Percentiles rank a stretch among this genome's conserved stretches.
Conservation (phyloP, 2,329 filamentous ascomycete species). For the Fulvia fulva region DNA sequence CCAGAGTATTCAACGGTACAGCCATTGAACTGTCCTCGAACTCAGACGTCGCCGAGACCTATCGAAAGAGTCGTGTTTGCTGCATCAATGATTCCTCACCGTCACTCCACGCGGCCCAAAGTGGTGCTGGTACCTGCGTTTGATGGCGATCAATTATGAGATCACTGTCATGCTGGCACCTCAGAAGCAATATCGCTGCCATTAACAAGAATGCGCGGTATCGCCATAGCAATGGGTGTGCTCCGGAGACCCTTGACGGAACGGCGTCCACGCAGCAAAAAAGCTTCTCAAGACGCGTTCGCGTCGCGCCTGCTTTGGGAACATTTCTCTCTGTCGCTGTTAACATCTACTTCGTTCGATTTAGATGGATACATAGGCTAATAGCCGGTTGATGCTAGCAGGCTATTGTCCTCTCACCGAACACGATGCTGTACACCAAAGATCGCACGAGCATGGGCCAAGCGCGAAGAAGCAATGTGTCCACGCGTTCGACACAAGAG, state of each 20-base stretch:
- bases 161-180: not conserved
- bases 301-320: not conserved
- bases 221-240: not conserved
- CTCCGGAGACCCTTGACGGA: not conserved
- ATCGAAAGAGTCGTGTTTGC: not conserved
- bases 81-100: not conserved
- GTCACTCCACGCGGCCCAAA: too few relatives aligned
- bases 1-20: slow-evolving; percentile 1
- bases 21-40: not conserved
- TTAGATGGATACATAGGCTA: too few relatives aligned
- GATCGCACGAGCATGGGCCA: too few relatives aligned
- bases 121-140: too few relatives aligned
- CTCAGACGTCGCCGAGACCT: not conserved
- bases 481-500: too few relatives aligned
- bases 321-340: not conserved
- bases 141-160: too few relatives aligned
- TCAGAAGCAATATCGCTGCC: not conserved
- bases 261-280: not conserved
- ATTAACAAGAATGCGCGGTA: not conserved
- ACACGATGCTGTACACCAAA: too few relatives aligned
- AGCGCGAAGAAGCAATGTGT: too few relatives aligned
- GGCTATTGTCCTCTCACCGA: too few relatives aligned
- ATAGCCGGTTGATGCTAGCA: too few relatives aligned
- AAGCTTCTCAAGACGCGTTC: not conserved
- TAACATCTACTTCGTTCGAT: too few relatives aligned